Conservation (phyloP, 192 early-diverging fungal species). For the Coemansia reversa region DNA sequence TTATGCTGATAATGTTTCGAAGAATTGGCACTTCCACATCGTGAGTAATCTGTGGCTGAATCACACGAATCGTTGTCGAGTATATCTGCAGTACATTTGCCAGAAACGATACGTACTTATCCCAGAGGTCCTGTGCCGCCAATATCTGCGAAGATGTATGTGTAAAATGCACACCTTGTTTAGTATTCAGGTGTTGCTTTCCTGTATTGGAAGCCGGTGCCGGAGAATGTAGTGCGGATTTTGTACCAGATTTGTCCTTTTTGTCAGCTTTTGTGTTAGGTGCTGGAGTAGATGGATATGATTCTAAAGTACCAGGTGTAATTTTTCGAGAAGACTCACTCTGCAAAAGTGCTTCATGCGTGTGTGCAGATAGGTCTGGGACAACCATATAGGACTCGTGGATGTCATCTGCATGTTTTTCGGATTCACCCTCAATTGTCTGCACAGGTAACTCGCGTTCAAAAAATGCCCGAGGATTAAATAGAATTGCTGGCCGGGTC, state of each 20-base stretch:
- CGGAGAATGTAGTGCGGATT: background rate
- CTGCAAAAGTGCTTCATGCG: too few relatives aligned
- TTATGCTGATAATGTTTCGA: slow-evolving; percentile 17
- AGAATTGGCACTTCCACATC: slow-evolving; percentile 8
- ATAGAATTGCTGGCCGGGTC: slow-evolving; percentile 28
- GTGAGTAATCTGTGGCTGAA: slow-evolving; percentile 5
- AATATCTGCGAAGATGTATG: slow-evolving; percentile 6
- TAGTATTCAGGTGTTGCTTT: background rate
- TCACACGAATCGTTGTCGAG: slow-evolving; percentile 32
- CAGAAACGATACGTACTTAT: slow-evolving; percentile 38
- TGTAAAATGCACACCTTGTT: background rate
- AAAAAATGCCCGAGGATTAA: slow-evolving; percentile 50
- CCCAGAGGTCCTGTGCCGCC: slow-evolving; percentile 33
- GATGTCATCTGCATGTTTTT: background rate
- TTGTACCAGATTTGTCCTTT: background rate
- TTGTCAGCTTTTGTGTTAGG: background rate
- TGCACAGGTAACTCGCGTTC: slow-evolving; percentile 30
- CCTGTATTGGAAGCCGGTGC: background rate
- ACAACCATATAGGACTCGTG: slow-evolving; percentile 18
- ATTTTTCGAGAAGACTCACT: background rate
- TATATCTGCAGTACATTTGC: slow-evolving; percentile 33
- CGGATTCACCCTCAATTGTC: background rate
- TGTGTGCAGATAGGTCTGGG: too few relatives aligned
- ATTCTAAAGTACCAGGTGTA: background rate
- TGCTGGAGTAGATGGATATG: slow-evolving; percentile 4